phyloP scores from a whole-genome alignment of 768 basidiomycete genomes.

The Tulasnella sp. region DNA sequence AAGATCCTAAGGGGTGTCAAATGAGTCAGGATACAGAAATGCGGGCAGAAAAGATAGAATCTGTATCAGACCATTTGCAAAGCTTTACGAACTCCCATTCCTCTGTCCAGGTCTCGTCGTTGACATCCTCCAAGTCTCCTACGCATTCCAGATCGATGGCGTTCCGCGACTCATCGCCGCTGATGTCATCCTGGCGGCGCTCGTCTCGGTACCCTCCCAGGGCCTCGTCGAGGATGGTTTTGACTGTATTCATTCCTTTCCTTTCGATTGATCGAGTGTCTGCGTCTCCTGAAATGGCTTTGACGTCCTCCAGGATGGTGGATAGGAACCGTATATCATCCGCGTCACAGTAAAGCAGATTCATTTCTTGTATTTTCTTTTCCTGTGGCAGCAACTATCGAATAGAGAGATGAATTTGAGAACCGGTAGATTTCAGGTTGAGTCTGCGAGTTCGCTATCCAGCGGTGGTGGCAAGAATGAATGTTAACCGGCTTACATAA shows the following conservation, averaged over 20 bases:
- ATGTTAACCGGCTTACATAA: no score
- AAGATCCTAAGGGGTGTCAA: background rate
- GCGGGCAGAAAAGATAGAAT: background rate
- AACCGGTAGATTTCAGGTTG: no score
- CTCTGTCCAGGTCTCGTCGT: background rate
- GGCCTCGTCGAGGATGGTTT: background rate
- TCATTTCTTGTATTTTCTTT: background rate
- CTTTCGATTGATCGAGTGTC: background rate
- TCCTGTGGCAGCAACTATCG: no score
- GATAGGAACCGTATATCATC: background rate
- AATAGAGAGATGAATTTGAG: no score
- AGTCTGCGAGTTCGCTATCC: no score
- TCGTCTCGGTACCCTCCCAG: background rate
- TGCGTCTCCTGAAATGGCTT: background rate
- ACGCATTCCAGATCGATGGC: background rate
- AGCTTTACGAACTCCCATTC: background rate
- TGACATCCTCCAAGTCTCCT: background rate
- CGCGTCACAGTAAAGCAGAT: background rate
- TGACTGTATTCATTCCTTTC: background rate
- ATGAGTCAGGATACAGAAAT: background rate
- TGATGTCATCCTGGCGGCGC: background rate
- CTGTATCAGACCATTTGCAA: background rate
- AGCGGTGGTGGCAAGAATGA: no score
- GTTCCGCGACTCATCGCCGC: background rate
- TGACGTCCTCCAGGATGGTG: background rate